Evolutionary conservation across 1,284 basidiomycete species (phyloP).

Genomic region (Rhodotorula sp.): DNA sequence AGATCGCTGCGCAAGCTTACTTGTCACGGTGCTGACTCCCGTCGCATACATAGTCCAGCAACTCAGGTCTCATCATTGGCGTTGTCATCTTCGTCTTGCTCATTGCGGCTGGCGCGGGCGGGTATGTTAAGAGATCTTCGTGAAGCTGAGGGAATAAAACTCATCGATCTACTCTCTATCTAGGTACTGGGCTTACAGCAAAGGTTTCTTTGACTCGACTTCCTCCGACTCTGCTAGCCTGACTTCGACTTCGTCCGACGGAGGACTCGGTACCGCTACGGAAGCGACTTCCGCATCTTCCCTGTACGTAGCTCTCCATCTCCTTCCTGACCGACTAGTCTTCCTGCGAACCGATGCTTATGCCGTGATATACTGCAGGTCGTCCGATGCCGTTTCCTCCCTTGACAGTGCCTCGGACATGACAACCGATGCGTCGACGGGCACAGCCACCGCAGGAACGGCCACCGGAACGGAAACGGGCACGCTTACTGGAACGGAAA

Average conservation of each 20-base stretch:
- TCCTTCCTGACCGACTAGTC: no score
- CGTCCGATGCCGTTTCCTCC: background rate
- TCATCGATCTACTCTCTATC: no score
- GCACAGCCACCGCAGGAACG: background rate
- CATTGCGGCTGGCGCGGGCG: background rate
- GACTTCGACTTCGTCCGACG: background rate
- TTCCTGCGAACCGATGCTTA: no score
- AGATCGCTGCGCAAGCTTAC: background rate
- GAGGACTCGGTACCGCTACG: background rate
- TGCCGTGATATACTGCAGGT: no score
- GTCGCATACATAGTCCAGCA: background rate
- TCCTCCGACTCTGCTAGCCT: background rate
- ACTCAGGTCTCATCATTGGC: background rate
- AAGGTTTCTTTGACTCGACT: conserved; percentile 9
- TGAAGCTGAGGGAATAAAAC: no score
- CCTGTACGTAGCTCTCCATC: background rate
- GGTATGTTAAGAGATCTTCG: background rate
- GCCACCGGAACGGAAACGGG: background rate
- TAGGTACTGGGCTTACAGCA: conserved; percentile 2
- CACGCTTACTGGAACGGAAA: background rate
- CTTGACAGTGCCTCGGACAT: background rate
- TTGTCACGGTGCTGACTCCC: no score
- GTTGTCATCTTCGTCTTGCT: conserved; percentile 10
- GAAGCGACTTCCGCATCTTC: background rate
- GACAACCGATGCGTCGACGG: background rate